phyloP scores from a whole-genome alignment of 257 asterid species.

The Coffea canephora region DNA sequence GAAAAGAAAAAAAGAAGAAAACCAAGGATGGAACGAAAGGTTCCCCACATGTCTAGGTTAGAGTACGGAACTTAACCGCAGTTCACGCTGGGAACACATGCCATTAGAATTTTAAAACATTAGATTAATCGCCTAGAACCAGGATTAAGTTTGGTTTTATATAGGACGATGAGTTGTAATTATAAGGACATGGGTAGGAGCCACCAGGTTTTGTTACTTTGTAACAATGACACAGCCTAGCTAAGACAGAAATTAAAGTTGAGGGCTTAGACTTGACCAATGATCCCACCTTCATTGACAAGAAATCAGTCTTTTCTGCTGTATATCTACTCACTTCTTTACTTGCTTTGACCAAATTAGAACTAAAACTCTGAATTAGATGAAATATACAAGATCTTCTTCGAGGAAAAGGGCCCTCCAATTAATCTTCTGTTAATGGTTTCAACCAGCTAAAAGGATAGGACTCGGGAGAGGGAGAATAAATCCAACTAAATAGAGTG shows the following conservation, averaged over 20 bases:
- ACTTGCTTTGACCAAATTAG: background rate
- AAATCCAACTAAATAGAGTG: too few relatives aligned
- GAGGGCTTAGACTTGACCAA: background rate
- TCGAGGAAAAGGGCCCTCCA: background rate
- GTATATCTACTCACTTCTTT: background rate
- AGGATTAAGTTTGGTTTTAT: conserved; percentile 11
- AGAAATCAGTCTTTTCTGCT: background rate
- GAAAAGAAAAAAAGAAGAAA: too few relatives aligned
- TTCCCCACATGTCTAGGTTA: conserved; percentile 12
- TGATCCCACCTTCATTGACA: background rate
- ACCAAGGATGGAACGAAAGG: background rate
- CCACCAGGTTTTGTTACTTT: background rate
- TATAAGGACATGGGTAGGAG: background rate
- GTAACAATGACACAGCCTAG: background rate
- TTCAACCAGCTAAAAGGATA: background rate
- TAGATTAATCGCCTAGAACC: conserved; percentile 2
- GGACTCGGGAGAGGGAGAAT: background rate
- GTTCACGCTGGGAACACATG: conserved; percentile 20
- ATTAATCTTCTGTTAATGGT: background rate
- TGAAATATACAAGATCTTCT: background rate
- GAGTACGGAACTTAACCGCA: conserved; percentile 4
- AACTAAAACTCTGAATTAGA: background rate
- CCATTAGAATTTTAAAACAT: conserved; percentile 1
- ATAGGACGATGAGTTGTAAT: conserved; percentile 14
- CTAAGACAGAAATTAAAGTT: conserved; percentile 2